A percentile compares a stretch with the other conserved stretches of the same genome.
Evolutionary conservation across 768 basidiomycete genomes (phyloP).

Genomic region (Dacryopinax spathularia): DNA sequence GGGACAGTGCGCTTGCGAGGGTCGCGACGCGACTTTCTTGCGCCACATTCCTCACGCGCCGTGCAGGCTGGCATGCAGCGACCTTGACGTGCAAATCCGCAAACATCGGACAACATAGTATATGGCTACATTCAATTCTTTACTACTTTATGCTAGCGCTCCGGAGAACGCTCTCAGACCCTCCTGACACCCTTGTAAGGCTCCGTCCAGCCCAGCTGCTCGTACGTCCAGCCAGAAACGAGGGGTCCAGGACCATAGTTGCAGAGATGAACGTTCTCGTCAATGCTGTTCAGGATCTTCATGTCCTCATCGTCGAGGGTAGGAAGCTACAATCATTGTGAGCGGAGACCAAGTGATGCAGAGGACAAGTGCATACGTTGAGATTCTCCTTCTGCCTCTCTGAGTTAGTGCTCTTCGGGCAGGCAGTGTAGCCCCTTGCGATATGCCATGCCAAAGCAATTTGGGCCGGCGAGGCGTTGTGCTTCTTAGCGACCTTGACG

Average conservation of each 20-base stretch:
- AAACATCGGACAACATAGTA: background rate
- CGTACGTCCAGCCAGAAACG: constrained; percentile 27
- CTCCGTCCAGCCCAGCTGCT: constrained; percentile 30
- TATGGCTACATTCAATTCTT: background rate
- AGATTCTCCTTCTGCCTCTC: constrained; percentile 39
- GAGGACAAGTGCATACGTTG: constrained; percentile 23
- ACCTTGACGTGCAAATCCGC: constrained; percentile 5
- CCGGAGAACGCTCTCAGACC: background rate
- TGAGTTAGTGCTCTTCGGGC: constrained; percentile 36
- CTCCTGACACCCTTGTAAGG: background rate
- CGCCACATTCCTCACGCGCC: background rate
- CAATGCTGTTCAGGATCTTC: constrained; percentile 21
- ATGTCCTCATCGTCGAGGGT: constrained; percentile 25
- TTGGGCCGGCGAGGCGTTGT: constrained; percentile 34
- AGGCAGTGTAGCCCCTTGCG: constrained; percentile 29
- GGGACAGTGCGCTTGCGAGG: background rate
- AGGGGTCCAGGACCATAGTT: constrained; percentile 22
- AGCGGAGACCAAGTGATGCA: constrained; percentile 1
- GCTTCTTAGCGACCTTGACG: constrained; percentile 33
- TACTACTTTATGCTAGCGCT: background rate
- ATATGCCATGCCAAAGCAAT: constrained; percentile 41
- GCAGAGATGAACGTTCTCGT: constrained; percentile 25
- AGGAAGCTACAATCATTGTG: constrained; percentile 19
- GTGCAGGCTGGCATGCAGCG: constrained; percentile 10
- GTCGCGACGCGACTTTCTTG: background rate